Percentiles rank a stretch among this genome's conserved stretches.
Conservation (phyloP, 2,329 filamentous ascomycete genomes). For the Thelonectria rubi region DNA sequence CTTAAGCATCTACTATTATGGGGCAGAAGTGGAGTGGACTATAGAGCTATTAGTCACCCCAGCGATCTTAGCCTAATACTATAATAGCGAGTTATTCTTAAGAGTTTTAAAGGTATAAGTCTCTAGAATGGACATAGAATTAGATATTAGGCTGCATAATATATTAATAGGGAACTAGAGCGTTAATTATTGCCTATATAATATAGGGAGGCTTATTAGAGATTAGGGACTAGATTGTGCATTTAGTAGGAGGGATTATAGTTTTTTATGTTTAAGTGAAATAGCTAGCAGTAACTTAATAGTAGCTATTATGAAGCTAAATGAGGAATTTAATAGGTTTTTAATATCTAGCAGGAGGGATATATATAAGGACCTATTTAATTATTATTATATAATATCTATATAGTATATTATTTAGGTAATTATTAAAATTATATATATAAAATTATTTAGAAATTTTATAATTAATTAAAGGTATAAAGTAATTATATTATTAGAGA, state of each 20-base stretch:
- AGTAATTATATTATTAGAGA: no score
- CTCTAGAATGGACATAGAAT: not conserved
- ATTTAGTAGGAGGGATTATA: constrained; percentile 4
- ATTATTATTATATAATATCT: no score
- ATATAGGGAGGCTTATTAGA: not conserved
- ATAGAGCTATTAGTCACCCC: not conserved
- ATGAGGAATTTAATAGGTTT: not conserved
- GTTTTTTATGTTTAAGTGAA: not conserved
- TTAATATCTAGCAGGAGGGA: not conserved
- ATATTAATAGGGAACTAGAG: not conserved
- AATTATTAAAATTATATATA: no score
- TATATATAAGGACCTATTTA: no score
- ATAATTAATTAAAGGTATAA: no score
- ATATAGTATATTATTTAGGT: no score
- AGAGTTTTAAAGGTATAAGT: constrained; percentile 1
- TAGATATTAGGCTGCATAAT: not conserved
- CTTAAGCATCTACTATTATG: not conserved
- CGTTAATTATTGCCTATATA: constrained; percentile 2
- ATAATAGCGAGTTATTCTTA: not conserved
- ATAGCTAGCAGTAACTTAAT: not conserved
- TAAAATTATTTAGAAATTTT: no score
- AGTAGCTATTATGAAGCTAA: not conserved
- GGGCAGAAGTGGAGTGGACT: not conserved
- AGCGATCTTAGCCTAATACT: not conserved
- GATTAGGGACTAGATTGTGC: not conserved